Conservation (phyloP, 202 grass and related monocot species). For the Zoysia matrella region DNA sequence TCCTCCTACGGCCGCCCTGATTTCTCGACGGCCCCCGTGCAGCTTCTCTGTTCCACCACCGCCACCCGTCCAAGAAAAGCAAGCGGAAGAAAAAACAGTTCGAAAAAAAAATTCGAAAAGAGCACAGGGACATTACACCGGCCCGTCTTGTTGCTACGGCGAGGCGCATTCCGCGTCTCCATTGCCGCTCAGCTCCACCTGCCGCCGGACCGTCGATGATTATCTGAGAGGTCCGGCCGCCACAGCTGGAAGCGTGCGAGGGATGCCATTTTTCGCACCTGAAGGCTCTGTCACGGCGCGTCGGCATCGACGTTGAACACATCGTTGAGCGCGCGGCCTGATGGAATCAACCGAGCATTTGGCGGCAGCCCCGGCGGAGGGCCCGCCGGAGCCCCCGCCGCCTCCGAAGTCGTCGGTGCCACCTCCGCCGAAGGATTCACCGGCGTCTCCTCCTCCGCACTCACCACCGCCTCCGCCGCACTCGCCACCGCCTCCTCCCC, state of each 20-base stretch:
- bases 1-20: conserved; percentile 39
- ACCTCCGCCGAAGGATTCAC: conserved; percentile 5
- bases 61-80: conserved; percentile 52
- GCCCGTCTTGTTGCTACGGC: conserved; percentile 28
- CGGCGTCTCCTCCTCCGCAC: conserved; percentile 17
- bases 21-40: conserved; percentile 25
- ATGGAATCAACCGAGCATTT: conserved; percentile 29
- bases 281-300: conserved; percentile 6
- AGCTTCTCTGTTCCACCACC: conserved; percentile 25
- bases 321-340: conserved; percentile 35
- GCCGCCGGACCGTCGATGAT: background rate
- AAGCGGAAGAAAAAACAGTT: background rate
- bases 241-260: background rate
- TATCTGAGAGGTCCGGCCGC: conserved; percentile 31
- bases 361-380: conserved; percentile 33
- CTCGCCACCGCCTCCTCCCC: background rate
- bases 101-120: conserved; percentile 20
- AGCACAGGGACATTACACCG: conserved; percentile 27
- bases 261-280: conserved; percentile 32
- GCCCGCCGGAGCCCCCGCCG: conserved; percentile 28
- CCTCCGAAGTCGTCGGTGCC: background rate
- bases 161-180: conserved; percentile 51
- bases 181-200: conserved; percentile 1
- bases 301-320: conserved; percentile 34
- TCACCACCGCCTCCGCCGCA: background rate